These are phyloP conservation scores for Aspergillus udagawae DNA, from an alignment of 2,329 filamentous ascomycete species.

Conservation along the genomic window DNA sequence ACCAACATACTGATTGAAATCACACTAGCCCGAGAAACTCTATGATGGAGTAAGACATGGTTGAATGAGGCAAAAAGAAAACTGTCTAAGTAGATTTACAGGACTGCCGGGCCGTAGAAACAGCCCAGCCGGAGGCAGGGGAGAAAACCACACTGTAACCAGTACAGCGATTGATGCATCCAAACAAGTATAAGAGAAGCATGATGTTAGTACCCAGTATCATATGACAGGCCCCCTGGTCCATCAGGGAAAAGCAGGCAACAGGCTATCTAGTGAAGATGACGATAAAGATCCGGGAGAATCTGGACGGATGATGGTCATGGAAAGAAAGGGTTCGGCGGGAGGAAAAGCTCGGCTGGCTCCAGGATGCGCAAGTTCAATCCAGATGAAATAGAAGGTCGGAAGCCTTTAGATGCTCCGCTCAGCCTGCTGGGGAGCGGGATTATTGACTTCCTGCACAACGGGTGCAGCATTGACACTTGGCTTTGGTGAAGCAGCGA, in stretches of 20 bases:
- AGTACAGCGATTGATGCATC: conserved; percentile 11
- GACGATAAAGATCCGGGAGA: not conserved
- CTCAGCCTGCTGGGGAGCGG: not conserved
- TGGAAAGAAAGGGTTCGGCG: not conserved
- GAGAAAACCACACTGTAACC: conserved; percentile 15
- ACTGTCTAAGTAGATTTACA: conserved; percentile 13
- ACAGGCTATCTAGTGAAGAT: not conserved
- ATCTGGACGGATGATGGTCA: not conserved
- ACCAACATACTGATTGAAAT: not conserved
- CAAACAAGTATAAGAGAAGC: not conserved
- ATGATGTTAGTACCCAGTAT: conserved; percentile 2
- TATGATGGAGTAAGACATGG: not conserved
- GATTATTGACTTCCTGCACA: not conserved
- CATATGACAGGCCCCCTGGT: not conserved
- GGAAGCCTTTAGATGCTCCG: not conserved
- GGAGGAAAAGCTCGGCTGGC: not conserved
- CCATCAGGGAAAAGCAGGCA: not conserved
- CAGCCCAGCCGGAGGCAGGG: conserved; percentile 1
- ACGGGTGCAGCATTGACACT: not conserved
- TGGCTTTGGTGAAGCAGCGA: conserved; percentile 15
- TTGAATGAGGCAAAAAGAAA: not conserved
- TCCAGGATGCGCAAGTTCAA: not conserved
- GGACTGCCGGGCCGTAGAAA: not conserved
- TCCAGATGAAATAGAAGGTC: not conserved
- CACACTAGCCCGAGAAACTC: not conserved